These are phyloP conservation scores for Cladosporium sp. DNA, from an alignment of 2,329 filamentous ascomycete species.

Conservation along the genomic window DNA sequence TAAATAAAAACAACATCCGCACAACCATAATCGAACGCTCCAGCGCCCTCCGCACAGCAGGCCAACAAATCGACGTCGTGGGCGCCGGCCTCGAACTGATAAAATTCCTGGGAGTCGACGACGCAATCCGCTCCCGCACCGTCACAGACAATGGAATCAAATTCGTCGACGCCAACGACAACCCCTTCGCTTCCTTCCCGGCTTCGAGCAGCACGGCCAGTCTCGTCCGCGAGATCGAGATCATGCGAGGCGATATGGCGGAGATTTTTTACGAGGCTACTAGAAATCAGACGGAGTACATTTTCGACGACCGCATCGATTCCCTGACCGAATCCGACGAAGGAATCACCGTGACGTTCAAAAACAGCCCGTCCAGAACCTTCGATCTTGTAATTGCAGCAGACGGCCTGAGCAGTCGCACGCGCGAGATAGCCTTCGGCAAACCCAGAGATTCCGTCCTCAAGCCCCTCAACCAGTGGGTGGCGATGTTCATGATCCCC, in stretches of 20 bases:
- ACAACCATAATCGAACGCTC: constrained; percentile 31
- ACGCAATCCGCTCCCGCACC: constrained; percentile 20
- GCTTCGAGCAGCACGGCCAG: constrained; percentile 24
- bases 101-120: constrained; percentile 28
- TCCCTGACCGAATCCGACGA: constrained; percentile 22
- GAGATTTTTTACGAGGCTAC: constrained; percentile 22
- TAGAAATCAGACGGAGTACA: constrained; percentile 23
- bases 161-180: constrained; percentile 25
- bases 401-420: constrained; percentile 28
- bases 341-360: constrained; percentile 24
- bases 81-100: constrained; percentile 26
- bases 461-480: constrained; percentile 25
- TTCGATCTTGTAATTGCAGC: constrained; percentile 30
- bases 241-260: constrained; percentile 27
- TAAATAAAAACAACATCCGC: constrained; percentile 13
- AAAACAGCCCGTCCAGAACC: constrained; percentile 17
- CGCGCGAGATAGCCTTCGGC: constrained; percentile 26
- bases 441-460: constrained; percentile 17
- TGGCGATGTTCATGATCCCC: constrained; percentile 29
- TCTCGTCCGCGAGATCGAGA: constrained; percentile 31
- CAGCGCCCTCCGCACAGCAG: constrained; percentile 16
- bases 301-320: constrained; percentile 27
- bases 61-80: constrained; percentile 32
- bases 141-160: constrained; percentile 27
- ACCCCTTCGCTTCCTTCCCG: constrained; percentile 18